phyloP scores from a whole-genome alignment of 352 stramenopile genomes.

The Globisporangium camurandrum region DNA sequence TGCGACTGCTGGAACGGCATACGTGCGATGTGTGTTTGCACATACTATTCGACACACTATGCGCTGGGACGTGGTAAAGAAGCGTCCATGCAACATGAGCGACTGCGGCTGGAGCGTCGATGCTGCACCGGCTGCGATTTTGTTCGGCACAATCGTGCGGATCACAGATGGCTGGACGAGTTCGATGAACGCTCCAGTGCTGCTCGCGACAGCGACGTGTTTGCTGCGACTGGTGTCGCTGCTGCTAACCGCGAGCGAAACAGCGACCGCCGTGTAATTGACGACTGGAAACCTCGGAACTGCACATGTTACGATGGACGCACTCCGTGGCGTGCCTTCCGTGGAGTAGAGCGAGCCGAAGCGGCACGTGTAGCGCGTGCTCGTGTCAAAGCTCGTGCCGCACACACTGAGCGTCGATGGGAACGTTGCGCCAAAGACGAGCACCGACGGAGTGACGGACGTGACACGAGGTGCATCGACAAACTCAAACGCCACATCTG shows the following conservation, averaged over 20 bases:
- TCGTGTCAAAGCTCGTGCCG: conserved; percentile 18
- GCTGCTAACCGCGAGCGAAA: conserved; percentile 12
- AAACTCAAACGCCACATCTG: conserved; percentile 19
- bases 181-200: conserved; percentile 1
- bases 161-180: conserved; percentile 8
- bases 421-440: conserved; percentile 18
- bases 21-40: not conserved
- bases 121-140: conserved; percentile 1
- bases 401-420: conserved; percentile 15
- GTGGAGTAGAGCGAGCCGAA: conserved; percentile 18
- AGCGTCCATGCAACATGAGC: conserved; percentile 24
- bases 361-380: conserved; percentile 7
- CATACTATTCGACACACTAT: conserved; percentile 20
- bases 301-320: conserved; percentile 18
- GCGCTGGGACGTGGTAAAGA: conserved; percentile 16
- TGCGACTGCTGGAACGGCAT: conserved; percentile 9
- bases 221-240: not conserved
- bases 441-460: conserved; percentile 16
- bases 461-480: conserved; percentile 8
- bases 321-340: conserved; percentile 4
- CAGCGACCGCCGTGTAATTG: conserved; percentile 17
- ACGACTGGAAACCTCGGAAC: conserved; percentile 15
- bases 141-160: not conserved
- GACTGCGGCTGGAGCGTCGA: not conserved
- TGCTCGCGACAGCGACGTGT: not conserved